phyloP scores from a whole-genome alignment of 1,284 basidiomycete genomes.

The Ustilago bromivora region DNA sequence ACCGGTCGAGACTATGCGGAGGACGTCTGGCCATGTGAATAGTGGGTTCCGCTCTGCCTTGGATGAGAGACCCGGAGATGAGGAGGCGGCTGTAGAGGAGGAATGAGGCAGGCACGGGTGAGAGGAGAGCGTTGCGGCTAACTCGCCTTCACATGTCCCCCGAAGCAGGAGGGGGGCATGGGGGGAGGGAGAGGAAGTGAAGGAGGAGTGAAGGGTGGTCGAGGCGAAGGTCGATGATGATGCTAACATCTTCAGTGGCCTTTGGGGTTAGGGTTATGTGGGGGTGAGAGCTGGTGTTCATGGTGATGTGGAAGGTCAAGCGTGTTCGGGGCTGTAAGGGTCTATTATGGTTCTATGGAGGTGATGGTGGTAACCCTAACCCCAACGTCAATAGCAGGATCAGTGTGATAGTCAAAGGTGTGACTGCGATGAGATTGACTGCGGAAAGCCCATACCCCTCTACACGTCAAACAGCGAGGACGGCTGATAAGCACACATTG shows the following conservation, averaged over 20 bases:
- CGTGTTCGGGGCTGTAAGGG: neutral
- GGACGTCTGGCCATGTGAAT: conserved; percentile 26
- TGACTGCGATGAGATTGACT: neutral
- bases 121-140: conserved; percentile 13
- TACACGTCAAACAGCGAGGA: neutral
- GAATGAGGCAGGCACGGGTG: conserved; percentile 1
- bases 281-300: neutral
- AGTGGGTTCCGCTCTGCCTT: conserved; percentile 10
- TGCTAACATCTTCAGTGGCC: conserved; percentile 16
- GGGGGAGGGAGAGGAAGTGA: neutral
- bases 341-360: neutral
- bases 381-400: too few species aligned
- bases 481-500: neutral
- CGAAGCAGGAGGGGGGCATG: conserved; percentile 21
- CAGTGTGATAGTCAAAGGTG: neutral
- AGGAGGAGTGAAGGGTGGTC: conserved; percentile 1
- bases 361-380: neutral
- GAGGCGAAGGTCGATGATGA: conserved; percentile 15
- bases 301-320: neutral
- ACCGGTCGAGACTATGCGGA: conserved; percentile 18
- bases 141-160: conserved; percentile 33
- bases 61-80: neutral
- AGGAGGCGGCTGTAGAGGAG: neutral
- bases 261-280: neutral
- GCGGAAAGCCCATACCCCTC: neutral